Conservation (phyloP, 1,284 basidiomycete species). For the Meira miltonrushii region DNA sequence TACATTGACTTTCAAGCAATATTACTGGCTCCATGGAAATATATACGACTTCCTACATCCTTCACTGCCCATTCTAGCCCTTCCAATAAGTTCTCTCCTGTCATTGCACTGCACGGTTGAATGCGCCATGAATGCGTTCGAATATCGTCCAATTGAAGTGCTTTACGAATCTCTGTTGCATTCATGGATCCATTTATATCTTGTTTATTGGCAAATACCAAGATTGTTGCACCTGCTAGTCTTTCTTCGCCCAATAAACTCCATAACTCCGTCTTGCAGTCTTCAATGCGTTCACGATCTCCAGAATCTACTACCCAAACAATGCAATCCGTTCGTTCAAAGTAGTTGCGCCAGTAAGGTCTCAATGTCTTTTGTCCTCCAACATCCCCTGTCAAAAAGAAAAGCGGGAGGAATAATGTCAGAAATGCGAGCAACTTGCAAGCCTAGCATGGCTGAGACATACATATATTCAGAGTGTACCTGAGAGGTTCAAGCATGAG, state of each 20-base stretch:
- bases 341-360: constrained; percentile 99
- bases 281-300: constrained; percentile 78
- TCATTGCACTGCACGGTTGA: constrained; percentile 83
- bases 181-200: constrained; percentile 84
- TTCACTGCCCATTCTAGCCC: constrained; percentile 92
- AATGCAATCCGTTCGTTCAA: constrained; percentile 94
- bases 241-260: constrained; percentile 86
- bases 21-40: constrained; percentile 27
- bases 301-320: constrained; percentile 98
- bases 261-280: constrained; percentile 82
- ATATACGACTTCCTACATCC: constrained; percentile 63
- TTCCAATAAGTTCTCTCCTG: constrained; percentile 73
- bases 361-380: constrained; percentile 91
- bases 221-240: constrained; percentile 83
- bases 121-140: constrained; percentile 85
- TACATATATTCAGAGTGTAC: constrained; percentile 84
- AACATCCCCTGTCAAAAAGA: constrained; percentile 75
- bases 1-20: neutral
- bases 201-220: constrained; percentile 99
- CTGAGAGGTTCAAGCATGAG: too few relatives aligned
- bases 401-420: constrained; percentile 18
- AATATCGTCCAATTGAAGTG: constrained; percentile 56
- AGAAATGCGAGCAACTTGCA: too few relatives aligned
- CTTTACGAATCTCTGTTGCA: constrained; percentile 67
- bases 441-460: neutral